Evolutionary conservation across 371 early-diverging fungal species (phyloP).

Genomic region (Rhizomucor miehei): DNA sequence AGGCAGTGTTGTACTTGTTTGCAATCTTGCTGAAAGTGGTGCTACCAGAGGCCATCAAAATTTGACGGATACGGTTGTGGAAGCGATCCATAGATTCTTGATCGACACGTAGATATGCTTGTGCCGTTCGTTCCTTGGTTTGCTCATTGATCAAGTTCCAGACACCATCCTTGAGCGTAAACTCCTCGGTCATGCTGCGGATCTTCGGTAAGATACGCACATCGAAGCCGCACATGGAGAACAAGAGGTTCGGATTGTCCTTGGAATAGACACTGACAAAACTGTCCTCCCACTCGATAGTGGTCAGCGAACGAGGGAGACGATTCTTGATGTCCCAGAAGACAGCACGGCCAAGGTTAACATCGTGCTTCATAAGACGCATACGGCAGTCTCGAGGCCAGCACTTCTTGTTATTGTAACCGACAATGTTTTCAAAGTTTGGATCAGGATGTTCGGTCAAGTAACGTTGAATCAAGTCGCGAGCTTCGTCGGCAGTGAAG

Average conservation of each 20-base stretch:
- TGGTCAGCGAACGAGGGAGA: conserved; percentile 94
- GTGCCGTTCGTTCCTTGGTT: conserved; percentile 97
- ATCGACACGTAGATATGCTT: conserved; percentile 94
- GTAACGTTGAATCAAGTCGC: conserved; percentile 95
- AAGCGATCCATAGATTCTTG: conserved; percentile 90
- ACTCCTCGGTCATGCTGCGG: conserved; percentile 82
- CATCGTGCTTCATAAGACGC: conserved; percentile 99
- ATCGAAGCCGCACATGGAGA: conserved; percentile 89
- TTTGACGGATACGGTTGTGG: conserved; percentile 95
- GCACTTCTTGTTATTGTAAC: conserved; percentile 95
- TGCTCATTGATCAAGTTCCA: conserved; percentile 97
- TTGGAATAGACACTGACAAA: conserved; percentile 95
- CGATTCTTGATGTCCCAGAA: conserved; percentile 99
- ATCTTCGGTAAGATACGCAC: conserved; percentile 89
- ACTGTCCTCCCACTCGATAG: conserved; percentile 97
- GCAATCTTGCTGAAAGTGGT: conserved; percentile 98
- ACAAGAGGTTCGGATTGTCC: conserved; percentile 96
- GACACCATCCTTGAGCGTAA: conserved; percentile 91
- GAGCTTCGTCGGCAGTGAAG: conserved; percentile 90
- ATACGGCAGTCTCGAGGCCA: conserved; percentile 99
- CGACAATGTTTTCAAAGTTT: conserved; percentile 98
- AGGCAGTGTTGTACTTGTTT: conserved; percentile 95
- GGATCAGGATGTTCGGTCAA: conserved; percentile 98
- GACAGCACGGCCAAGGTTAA: conserved; percentile 75
- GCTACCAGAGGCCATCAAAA: conserved; percentile 95